phyloP scores from a whole-genome alignment of 2,329 filamentous ascomycete genomes.

The Nigrograna mackinnonii region DNA sequence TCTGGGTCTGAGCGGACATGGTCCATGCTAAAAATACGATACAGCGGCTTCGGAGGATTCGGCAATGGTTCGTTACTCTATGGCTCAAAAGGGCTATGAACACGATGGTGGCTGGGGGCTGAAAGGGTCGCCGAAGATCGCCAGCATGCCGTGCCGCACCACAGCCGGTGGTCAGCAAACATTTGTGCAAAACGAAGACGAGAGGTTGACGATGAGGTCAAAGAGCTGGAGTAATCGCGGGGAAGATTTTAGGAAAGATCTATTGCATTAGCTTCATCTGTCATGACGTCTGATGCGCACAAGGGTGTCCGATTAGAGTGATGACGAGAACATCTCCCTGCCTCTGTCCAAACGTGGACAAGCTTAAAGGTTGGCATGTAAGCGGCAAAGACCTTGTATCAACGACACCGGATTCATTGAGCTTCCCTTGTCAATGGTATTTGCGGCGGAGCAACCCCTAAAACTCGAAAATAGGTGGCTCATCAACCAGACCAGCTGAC shows the following conservation, averaged over 20 bases:
- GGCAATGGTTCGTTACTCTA: too few relatives aligned
- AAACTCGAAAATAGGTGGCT: too few relatives aligned
- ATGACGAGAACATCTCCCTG: not conserved
- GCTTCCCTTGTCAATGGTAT: not conserved
- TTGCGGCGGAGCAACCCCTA: too few relatives aligned
- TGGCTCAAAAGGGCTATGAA: not conserved
- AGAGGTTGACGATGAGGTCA: not conserved
- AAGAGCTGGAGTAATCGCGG: not conserved
- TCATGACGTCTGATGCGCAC: conserved; percentile 2
- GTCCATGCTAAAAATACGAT: conserved; percentile 19
- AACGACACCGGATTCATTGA: not conserved
- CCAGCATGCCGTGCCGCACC: not conserved
- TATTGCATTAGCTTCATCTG: not conserved
- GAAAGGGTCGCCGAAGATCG: not conserved
- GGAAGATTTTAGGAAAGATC: not conserved
- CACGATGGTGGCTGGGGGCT: not conserved
- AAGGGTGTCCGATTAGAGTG: conserved; percentile 5
- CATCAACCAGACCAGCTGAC: not conserved
- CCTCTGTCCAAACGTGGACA: not conserved
- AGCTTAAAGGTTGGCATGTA: too few relatives aligned
- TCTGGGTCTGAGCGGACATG: not conserved
- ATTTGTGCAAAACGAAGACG: too few relatives aligned
- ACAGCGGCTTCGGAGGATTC: conserved; percentile 10
- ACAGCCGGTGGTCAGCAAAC: too few relatives aligned
- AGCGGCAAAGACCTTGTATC: not conserved